Percentiles rank a stretch among this genome's conserved stretches.
Evolutionary conservation across 495 filamentous ascomycete species (phyloP).

Genomic region (Pyronema domesticum): DNA sequence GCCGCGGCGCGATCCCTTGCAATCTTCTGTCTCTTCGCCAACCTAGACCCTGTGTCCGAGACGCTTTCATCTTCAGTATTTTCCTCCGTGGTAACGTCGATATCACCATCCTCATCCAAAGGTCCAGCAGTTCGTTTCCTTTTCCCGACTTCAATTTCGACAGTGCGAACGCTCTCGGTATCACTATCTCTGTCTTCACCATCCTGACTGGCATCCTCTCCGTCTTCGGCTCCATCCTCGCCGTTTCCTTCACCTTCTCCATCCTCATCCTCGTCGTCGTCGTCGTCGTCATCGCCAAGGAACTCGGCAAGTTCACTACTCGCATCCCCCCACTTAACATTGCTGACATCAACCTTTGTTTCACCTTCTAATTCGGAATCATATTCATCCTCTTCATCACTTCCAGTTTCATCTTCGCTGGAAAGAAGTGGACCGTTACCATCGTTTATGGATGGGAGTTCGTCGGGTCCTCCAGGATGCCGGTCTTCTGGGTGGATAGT

Average conservation of each 20-base stretch:
- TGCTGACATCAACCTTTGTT: constrained; percentile 18
- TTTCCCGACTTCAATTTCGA: constrained; percentile 7
- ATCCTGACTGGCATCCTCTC: constrained; percentile 25
- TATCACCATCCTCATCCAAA: constrained; percentile 7
- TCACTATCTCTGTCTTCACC: constrained; percentile 31
- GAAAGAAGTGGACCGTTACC: constrained; percentile 20
- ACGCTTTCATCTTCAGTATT: not conserved
- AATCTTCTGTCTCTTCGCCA: constrained; percentile 17
- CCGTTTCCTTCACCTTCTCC: constrained; percentile 6
- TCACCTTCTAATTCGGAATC: not conserved
- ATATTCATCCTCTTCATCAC: constrained; percentile 31
- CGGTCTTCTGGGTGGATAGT: constrained; percentile 45
- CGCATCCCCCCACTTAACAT: constrained; percentile 1
- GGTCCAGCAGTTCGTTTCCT: constrained; percentile 8
- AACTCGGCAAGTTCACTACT: constrained; percentile 5
- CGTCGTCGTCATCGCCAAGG: constrained; percentile 34
- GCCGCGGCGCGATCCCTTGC: constrained; percentile 15
- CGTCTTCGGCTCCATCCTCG: not conserved
- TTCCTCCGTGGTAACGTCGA: constrained; percentile 9
- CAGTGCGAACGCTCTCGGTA: constrained; percentile 5
- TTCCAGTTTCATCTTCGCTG: constrained; percentile 32
- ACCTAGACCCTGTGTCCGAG: constrained; percentile 1
- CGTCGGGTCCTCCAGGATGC: constrained; percentile 23
- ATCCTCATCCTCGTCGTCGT: constrained; percentile 27
- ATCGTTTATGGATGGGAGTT: constrained; percentile 20